A percentile compares a stretch with the other conserved stretches of the same genome.
Conservation (phyloP, 768 basidiomycete genomes). For the Lactifluus hygrophoroides region DNA sequence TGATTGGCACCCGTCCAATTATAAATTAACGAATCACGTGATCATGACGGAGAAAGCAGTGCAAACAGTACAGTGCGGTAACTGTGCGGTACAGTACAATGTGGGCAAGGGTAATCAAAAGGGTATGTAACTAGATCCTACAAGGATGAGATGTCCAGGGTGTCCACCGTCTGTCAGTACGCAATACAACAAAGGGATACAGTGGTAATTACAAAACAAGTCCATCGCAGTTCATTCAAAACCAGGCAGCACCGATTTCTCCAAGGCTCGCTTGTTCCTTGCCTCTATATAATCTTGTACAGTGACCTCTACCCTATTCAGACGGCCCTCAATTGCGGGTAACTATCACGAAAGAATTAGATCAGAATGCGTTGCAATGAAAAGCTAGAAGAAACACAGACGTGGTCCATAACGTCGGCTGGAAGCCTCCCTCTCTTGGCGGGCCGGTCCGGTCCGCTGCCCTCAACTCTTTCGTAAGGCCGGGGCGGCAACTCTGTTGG, state of each 20-base stretch:
- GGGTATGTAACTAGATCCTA: conserved; percentile 14
- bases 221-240: background rate
- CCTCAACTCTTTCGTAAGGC: conserved; percentile 9
- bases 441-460: conserved; percentile 5
- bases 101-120: background rate
- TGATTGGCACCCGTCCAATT: background rate
- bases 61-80: background rate
- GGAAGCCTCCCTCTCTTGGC: conserved; percentile 11
- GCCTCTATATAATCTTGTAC: conserved; percentile 12
- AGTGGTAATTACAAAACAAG: conserved; percentile 2
- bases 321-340: conserved; percentile 15
- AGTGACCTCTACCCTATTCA: conserved; percentile 15
- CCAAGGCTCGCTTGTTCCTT: conserved; percentile 19
- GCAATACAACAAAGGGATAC: conserved; percentile 14
- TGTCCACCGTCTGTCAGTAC: conserved; percentile 2
- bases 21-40: background rate
- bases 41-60: background rate
- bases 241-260: conserved; percentile 13
- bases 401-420: conserved; percentile 16
- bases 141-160: background rate
- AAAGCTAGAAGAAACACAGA: background rate
- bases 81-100: background rate
- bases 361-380: background rate
- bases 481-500: conserved; percentile 17
- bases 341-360: background rate